Conservation (phyloP, 2,329 filamentous ascomycete species). For the Trichoderma sp. region DNA sequence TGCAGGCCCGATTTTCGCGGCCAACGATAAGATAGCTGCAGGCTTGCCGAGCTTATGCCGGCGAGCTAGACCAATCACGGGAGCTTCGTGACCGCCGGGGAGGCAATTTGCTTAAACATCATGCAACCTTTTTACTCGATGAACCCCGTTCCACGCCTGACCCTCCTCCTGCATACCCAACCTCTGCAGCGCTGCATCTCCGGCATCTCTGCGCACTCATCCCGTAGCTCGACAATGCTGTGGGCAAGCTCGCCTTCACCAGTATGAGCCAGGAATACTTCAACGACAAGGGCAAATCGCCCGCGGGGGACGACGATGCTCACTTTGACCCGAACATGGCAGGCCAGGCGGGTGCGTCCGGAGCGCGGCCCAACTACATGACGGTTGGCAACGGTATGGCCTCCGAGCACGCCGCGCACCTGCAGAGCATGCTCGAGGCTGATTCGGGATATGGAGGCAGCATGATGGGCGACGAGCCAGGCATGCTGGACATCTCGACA, state of each 20-base stretch:
- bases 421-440: constrained; percentile 79
- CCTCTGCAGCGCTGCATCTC: constrained; percentile 31
- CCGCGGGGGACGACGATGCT: constrained; percentile 37
- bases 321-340: constrained; percentile 35
- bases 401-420: constrained; percentile 77
- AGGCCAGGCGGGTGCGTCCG: constrained; percentile 37
- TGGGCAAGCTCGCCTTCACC: constrained; percentile 35
- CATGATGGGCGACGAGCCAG: constrained; percentile 62
- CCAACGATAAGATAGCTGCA: constrained; percentile 29
- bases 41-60: constrained; percentile 36
- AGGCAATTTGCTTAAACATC: constrained; percentile 30
- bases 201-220: constrained; percentile 21
- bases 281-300: constrained; percentile 58
- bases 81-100: constrained; percentile 30
- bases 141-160: constrained; percentile 29
- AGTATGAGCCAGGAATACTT: constrained; percentile 66
- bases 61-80: constrained; percentile 38
- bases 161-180: constrained; percentile 32
- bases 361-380: constrained; percentile 70
- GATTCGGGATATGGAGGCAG: constrained; percentile 95
- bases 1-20: neutral
- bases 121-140: constrained; percentile 36
- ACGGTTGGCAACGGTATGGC: constrained; percentile 83
- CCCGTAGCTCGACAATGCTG: constrained; percentile 41
- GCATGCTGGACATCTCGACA: constrained; percentile 49